Evolutionary conservation across 805 yeast species (phyloP), one percentile per base, ranked within the genome.

Genomic region (Teunomyces cretensis): DNA sequence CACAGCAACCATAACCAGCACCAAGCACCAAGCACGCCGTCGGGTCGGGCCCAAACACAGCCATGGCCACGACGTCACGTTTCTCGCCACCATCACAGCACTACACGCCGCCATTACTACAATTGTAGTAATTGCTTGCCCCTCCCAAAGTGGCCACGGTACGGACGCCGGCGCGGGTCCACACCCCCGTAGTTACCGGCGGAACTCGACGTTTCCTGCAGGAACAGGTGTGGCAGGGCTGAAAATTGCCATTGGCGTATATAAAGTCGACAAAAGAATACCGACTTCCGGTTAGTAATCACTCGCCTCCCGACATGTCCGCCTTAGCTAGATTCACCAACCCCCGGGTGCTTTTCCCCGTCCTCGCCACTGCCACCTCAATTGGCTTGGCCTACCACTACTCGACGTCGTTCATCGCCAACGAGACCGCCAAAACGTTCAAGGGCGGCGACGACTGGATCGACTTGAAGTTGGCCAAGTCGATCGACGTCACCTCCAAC

Each of bases 371-470:
- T 32, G 60, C 58, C n/a, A 67, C 69, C 28, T 61, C 67, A 16
- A 50, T 65, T 45, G 68, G 69, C n/a, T 48, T 64, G 46, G 68
- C 70, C 42, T 62, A 51, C 45, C 56, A 62, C 39, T 50, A 57
- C 33, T 43, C 60, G 39, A 50, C 32, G 15, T 37, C 50, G 17
- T 40, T 48, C 30, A 60, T 69, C 45, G 46, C 51, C 48, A 72
- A 72, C 54, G 76, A 72, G 46, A 40, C 68, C 37, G 58, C 63
- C 40, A 74, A 71, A 42, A 73, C 83, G 30, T 81, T 86, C 67
- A 72, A 66, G 40, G 87, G 86, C 49, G 83, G 80, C 45, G 81
- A 77, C 55, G 74, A 80, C 55, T 86, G 91, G 91, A 62, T 84
- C 48, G 90, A 86, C 65, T 74, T 87, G 60, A 83, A 83, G 60